phyloP scores from a whole-genome alignment of 2,329 filamentous ascomycete genomes.

The Claviceps sp. region DNA sequence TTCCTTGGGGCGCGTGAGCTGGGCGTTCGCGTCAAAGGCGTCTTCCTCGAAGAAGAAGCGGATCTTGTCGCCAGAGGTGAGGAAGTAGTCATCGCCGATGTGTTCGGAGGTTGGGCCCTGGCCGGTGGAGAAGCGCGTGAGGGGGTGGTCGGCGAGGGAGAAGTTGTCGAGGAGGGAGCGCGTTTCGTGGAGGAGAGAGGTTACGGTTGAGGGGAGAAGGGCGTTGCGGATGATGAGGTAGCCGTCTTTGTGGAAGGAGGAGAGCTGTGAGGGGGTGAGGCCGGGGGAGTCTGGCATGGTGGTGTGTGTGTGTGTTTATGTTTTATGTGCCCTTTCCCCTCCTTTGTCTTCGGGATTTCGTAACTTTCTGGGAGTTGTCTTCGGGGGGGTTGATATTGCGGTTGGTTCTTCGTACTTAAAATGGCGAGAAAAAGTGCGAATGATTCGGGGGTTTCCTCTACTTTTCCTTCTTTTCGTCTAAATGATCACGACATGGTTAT shows the following conservation, averaged over 20 bases:
- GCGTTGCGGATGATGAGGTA: slow-evolving; percentile 79
- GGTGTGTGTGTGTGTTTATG: not conserved
- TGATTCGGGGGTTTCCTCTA: too few species aligned
- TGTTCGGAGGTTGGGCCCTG: slow-evolving; percentile 60
- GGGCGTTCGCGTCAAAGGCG: slow-evolving; percentile 56
- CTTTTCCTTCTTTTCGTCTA: too few species aligned
- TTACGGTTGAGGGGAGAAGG: slow-evolving; percentile 51
- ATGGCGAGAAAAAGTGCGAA: too few species aligned
- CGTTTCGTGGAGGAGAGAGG: slow-evolving; percentile 60
- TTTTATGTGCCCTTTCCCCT: not conserved
- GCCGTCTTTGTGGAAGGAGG: slow-evolving; percentile 66
- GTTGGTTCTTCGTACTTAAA: too few species aligned
- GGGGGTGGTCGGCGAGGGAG: slow-evolving; percentile 69
- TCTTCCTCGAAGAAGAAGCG: slow-evolving; percentile 97
- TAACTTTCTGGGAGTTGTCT: too few species aligned
- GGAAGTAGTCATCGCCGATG: slow-evolving; percentile 90
- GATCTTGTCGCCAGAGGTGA: slow-evolving; percentile 77
- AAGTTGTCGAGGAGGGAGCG: slow-evolving; percentile 61
- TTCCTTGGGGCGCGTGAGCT: slow-evolving; percentile 64
- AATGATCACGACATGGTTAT: too few species aligned
- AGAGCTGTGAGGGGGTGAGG: slow-evolving; percentile 58
- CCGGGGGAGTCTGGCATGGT: slow-evolving; percentile 22
- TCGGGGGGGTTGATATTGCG: too few species aligned
- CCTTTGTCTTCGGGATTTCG: too few species aligned
- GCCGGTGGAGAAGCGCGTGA: slow-evolving; percentile 89